A percentile compares a stretch with the other conserved stretches of the same genome.
These are phyloP conservation scores for Blepharisma japonicum DNA, from an alignment of 73 alveolate genomes.

Conservation along the genomic window DNA sequence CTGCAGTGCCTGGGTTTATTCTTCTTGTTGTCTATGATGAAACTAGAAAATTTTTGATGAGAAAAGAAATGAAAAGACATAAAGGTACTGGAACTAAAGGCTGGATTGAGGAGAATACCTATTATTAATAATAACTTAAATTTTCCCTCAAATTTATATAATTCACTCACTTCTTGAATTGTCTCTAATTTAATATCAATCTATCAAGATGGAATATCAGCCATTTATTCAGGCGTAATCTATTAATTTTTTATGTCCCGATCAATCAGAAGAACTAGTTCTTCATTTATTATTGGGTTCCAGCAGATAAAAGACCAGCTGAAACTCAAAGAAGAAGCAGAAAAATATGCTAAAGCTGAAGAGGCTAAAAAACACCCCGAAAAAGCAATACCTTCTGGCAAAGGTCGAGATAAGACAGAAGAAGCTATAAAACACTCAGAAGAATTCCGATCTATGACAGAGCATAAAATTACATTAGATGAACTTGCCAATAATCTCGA, in stretches of 20 bases:
- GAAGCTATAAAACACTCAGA: constrained; percentile 28
- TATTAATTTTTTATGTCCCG: no score
- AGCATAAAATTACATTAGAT: constrained; percentile 57
- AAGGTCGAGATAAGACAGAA: neutral
- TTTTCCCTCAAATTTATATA: no score
- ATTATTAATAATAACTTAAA: neutral
- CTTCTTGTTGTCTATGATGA: constrained; percentile 65
- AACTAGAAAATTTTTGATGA: constrained; percentile 59
- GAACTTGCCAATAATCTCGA: constrained; percentile 54
- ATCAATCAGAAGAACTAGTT: neutral
- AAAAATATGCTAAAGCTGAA: neutral
- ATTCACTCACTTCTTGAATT: no score
- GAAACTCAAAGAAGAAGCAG: constrained; percentile 3
- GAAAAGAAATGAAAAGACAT: constrained; percentile 29
- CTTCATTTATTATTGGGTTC: constrained; percentile 15
- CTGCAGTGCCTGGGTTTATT: constrained; percentile 65
- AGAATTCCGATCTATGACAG: constrained; percentile 62
- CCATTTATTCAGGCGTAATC: no score
- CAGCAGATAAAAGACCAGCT: constrained; percentile 6
- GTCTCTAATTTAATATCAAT: no score
- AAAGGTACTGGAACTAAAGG: neutral
- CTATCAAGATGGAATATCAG: no score
- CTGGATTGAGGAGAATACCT: constrained; percentile 29
- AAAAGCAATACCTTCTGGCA: neutral
- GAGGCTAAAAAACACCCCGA: neutral